A percentile compares a stretch with the other conserved stretches of the same genome.
Conservation (phyloP, 1,284 basidiomycete genomes). For the Cutaneotrichosporon mucoides region DNA sequence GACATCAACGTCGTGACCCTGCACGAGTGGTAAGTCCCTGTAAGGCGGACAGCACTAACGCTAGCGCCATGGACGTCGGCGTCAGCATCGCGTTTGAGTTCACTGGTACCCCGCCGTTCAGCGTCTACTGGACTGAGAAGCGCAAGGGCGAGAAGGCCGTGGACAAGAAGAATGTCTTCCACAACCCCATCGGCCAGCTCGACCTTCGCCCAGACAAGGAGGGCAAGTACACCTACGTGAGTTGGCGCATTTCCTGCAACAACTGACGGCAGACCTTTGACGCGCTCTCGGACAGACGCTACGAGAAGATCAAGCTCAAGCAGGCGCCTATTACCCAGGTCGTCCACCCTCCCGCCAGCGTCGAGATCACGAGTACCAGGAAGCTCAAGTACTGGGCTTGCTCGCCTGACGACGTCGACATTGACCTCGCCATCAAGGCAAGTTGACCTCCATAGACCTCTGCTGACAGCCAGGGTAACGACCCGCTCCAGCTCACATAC, state of each 20-base stretch:
- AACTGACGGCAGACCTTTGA: constrained; percentile 53
- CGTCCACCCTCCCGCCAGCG: constrained; percentile 80
- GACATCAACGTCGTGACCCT: constrained; percentile 86
- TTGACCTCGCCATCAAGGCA: constrained; percentile 69
- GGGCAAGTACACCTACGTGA: constrained; percentile 75
- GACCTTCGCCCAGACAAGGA: constrained; percentile 74
- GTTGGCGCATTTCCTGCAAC: too few relatives aligned
- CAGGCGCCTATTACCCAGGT: constrained; percentile 74
- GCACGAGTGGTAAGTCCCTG: constrained; percentile 62
- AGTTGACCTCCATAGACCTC: constrained; percentile 45
- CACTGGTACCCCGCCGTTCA: constrained; percentile 85
- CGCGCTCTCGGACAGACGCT: constrained; percentile 77
- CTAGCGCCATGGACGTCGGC: constrained; percentile 78
- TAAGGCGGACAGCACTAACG: neutral
- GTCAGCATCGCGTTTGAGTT: constrained; percentile 81
- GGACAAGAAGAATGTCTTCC: constrained; percentile 56
- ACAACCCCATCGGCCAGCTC: constrained; percentile 74
- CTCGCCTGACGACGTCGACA: constrained; percentile 65
- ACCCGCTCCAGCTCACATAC: constrained; percentile 78
- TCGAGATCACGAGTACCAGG: constrained; percentile 59
- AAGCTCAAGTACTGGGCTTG: constrained; percentile 57
- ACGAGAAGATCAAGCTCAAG: constrained; percentile 65
- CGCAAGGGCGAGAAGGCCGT: constrained; percentile 63
- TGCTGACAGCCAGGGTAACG: constrained; percentile 61
- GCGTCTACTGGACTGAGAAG: constrained; percentile 70